Evolutionary conservation across 345 rosid species (phyloP).

Genomic region (Populus ilicifolia): DNA sequence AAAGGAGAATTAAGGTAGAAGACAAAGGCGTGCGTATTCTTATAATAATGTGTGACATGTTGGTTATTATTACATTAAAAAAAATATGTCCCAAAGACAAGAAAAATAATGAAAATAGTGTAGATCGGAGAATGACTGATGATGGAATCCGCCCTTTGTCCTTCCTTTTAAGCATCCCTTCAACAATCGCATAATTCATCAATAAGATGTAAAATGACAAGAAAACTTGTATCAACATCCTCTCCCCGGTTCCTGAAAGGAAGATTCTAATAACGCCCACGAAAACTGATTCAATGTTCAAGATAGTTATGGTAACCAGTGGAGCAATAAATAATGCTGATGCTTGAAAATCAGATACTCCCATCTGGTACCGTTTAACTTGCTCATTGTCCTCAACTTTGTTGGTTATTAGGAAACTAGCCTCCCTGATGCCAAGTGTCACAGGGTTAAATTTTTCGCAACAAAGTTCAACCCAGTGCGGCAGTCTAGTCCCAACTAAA

Average conservation of each 20-base stretch:
- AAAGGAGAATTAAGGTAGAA: too few relatives aligned
- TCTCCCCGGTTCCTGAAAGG: slow-evolving; percentile 13
- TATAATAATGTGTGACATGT: too few relatives aligned
- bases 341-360: slow-evolving; percentile 34
- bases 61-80: slow-evolving; percentile 23
- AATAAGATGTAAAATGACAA: slow-evolving; percentile 35
- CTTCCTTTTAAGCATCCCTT: slow-evolving; percentile 42
- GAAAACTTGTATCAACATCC: slow-evolving; percentile 18
- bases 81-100: slow-evolving; percentile 8
- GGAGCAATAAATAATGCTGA: slow-evolving; percentile 35
- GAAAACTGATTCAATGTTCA: slow-evolving; percentile 26
- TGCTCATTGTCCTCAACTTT: slow-evolving; percentile 29
- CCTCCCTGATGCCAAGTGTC: slow-evolving; percentile 22
- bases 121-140: slow-evolving; percentile 22
- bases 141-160: slow-evolving; percentile 40
- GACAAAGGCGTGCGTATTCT: too few relatives aligned
- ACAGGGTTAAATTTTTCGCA: too few relatives aligned
- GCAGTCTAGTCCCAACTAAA: too few relatives aligned
- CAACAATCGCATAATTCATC: slow-evolving; percentile 33
- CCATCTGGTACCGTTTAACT: slow-evolving; percentile 24
- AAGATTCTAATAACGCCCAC: slow-evolving; percentile 31
- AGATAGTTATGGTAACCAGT: slow-evolving; percentile 22
- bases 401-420: slow-evolving; percentile 39
- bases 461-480: accelerated
- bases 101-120: slow-evolving; percentile 7